Base-by-base conservation (phyloP, 2,329 filamentous ascomycete genomes). In the Shiraia sp. region DNA sequence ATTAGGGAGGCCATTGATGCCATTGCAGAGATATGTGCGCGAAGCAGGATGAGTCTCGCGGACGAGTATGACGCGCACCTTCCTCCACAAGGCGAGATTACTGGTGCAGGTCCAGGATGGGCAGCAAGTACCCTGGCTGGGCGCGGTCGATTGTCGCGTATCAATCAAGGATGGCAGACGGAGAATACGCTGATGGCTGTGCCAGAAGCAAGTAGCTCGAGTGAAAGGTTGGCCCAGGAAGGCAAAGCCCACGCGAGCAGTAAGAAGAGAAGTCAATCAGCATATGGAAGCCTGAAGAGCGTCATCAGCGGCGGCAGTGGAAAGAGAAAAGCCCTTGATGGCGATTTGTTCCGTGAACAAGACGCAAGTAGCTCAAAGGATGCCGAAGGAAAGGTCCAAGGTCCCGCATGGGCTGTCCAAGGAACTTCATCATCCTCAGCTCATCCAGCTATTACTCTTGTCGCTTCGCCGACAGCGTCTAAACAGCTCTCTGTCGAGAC, bases 51-150 rank as follows among this genome's bases (percentile, higher is more conserved):
- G 57, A 83, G 80, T 53, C 66, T 85, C 45, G 80, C 81, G 8
- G 80, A 84, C 55, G 80, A 84, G 58, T 82, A 85, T 59, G 77
- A 75, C 24, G 79, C 80, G 30, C 81, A 85, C 61, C 74, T 83
- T 25, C 81, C 81, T 15, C 81, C 81, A 0, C 69, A 82, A 40
- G 80, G 80, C 27, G 80, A 83, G 59, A 81, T 83, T 49, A 66
- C 62, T 10, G 52, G 51, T 8, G 42, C 55, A 1, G 58, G 59
- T 0, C 55, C 52, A 10, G 59, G 49, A 7, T 65, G 63, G 63
- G 57, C 45, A 33, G 45, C 51, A 37, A 64, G 58, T 34, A 61
- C 61, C 8, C 36, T 68, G 22, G 57, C 47, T 16, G 63, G 64
- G 40, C 54, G 62, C 45, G 60, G 65, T 7, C 57, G 62, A 14